A percentile compares a stretch with the other conserved stretches of the same genome.
Evolutionary conservation across 2,329 filamentous ascomycete species (phyloP).

Genomic region (Juglanconis juglandina): DNA sequence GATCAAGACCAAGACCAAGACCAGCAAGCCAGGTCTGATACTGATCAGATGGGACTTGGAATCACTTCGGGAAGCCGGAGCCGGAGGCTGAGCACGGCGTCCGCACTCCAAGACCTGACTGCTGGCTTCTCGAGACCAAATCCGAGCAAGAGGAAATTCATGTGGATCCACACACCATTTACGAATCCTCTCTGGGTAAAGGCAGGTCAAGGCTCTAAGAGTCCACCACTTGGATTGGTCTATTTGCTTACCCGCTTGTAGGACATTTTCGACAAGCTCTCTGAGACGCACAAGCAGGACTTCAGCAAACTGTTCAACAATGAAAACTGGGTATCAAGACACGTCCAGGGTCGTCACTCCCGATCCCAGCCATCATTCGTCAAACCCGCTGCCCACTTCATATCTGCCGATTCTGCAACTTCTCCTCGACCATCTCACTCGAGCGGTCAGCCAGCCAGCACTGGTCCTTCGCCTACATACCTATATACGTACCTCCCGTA

Average conservation of each 20-base stretch:
- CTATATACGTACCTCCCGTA: constrained; percentile 56
- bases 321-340: constrained; percentile 39
- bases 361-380: constrained; percentile 38
- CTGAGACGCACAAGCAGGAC: constrained; percentile 38
- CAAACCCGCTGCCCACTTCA: constrained; percentile 33
- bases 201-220: constrained; percentile 29
- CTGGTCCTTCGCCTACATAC: constrained; percentile 25
- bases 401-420: constrained; percentile 29
- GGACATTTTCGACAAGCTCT: constrained; percentile 38
- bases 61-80: not conserved
- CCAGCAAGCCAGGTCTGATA: not conserved
- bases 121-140: constrained; percentile 40
- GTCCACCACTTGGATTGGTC: constrained; percentile 19
- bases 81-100: constrained; percentile 16
- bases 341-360: constrained; percentile 37
- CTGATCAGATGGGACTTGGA: not conserved
- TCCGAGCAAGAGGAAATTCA: constrained; percentile 44
- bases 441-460: constrained; percentile 3
- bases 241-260: constrained; percentile 20
- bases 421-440: constrained; percentile 23
- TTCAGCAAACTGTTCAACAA: constrained; percentile 37
- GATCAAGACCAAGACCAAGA: not conserved
- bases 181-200: constrained; percentile 59
- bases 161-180: constrained; percentile 56
- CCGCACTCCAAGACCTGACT: constrained; percentile 28